phyloP scores from a whole-genome alignment of 805 yeast species.

The Ogataea methylovora region DNA sequence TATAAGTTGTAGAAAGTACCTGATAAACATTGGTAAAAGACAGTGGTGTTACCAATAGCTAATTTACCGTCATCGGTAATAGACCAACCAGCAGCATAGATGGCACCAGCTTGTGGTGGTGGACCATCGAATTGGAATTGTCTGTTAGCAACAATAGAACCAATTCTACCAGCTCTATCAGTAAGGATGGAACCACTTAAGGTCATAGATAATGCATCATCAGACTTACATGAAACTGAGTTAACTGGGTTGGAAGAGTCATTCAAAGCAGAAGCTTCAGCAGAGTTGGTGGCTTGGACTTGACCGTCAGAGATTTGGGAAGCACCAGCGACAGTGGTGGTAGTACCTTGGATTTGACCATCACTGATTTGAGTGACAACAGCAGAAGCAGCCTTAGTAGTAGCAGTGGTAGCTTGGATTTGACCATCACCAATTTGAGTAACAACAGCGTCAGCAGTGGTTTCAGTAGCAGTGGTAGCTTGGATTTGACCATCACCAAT shows the following conservation, averaged over 20 bases:
- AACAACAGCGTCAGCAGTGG: slow-evolving; percentile 19
- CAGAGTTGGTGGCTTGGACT: slow-evolving; percentile 35
- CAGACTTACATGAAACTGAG: slow-evolving; percentile 26
- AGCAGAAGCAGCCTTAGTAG: slow-evolving; percentile 22
- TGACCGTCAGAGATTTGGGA: slow-evolving; percentile 57
- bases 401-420: slow-evolving; percentile 28
- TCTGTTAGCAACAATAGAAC: slow-evolving; percentile 55
- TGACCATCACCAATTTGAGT: slow-evolving; percentile 34
- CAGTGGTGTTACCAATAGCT: slow-evolving; percentile 40
- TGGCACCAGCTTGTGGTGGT: slow-evolving; percentile 55
- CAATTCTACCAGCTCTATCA: slow-evolving; percentile 45
- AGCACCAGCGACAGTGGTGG: slow-evolving; percentile 26
- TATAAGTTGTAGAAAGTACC: slow-evolving; percentile 53
- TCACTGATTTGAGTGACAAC: slow-evolving; percentile 34
- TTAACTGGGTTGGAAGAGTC: slow-evolving; percentile 11
- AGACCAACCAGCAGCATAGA: slow-evolving; percentile 46
- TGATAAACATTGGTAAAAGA: slow-evolving; percentile 49
- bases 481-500: slow-evolving; percentile 59
- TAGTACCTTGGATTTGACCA: slow-evolving; percentile 37
- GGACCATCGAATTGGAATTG: slow-evolving; percentile 64
- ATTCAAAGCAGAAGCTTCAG: slow-evolving; percentile 10
- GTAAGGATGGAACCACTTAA: slow-evolving; percentile 34
- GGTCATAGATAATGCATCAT: slow-evolving; percentile 34
- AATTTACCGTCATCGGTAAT: slow-evolving; percentile 36
- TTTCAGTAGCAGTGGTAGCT: slow-evolving; percentile 31